Evolutionary conservation across 306 rosid species (phyloP), one percentile per base, ranked within the genome.

Genomic region (Acmispon strigosus): DNA sequence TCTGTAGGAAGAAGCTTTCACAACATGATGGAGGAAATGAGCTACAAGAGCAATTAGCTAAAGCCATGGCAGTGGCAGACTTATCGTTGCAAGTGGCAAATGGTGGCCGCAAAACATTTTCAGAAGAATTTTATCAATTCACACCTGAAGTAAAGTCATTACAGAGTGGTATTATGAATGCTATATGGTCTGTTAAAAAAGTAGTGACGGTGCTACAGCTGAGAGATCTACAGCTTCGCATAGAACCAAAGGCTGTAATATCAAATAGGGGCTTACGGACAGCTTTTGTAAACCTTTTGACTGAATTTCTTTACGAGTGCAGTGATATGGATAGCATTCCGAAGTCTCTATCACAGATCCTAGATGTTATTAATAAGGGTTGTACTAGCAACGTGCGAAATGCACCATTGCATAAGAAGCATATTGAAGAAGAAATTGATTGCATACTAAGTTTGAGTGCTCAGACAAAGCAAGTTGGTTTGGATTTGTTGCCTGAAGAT

Each of bases 41-140:
- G 58, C 76, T 81, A 4, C 94, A 72, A 42, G 87, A 74, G 66
- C 81, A 89, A 73, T 80, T 94, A 48, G 92, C 90, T 70, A 87
- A 87, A 83, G 97, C 97, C 60, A 85, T 88, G 95, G 85, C 94
- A 10, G 66, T 93, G 52, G 90, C 91, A 11, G 86, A 78, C 66
- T 84, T 93, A 61, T 84, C 91, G 18, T 54, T 66, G 54, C 85
- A 86, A 80, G 72, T 93, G 39, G 66, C 58, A 41, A 76, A 70
- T 18, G 89, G 89, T 74, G 71, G 74, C 68, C 81, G 63, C 55
- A 81, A 82, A 76, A 62, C 47, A 29, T 74, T 82, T 72, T 10
- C 36, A 19, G 50, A 69, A 43, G 87, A 84, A 32, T 86, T 89
- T 79, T 75, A 74, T 39, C 78, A 73, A 18, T 84, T 85, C 80